phyloP scores from a whole-genome alignment of 192 early-diverging fungal genomes.

The Phycomyces blakesleeanus region DNA sequence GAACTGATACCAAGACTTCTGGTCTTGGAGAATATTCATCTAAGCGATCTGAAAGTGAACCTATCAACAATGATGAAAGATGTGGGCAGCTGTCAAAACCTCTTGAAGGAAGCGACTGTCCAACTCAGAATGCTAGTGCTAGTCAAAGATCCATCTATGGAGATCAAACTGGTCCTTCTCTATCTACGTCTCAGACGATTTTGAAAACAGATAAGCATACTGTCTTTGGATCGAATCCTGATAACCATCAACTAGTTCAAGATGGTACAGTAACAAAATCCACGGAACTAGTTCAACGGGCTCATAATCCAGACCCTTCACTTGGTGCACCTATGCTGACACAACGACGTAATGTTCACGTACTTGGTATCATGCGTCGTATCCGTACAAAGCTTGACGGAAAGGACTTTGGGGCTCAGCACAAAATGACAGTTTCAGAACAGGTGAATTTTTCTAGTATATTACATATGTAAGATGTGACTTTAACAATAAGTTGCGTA shows the following conservation, averaged over 20 bases:
- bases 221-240: background rate
- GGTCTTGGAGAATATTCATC: background rate
- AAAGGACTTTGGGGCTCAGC: constrained; percentile 44
- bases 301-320: background rate
- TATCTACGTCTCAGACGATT: background rate
- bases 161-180: background rate
- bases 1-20: constrained; percentile 10
- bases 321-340: background rate
- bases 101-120: background rate
- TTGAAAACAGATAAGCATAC: background rate
- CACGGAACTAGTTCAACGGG: background rate
- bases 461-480: background rate
- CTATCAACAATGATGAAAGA: background rate
- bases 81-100: background rate
- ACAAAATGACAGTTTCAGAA: constrained; percentile 57
- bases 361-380: constrained; percentile 56
- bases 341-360: constrained; percentile 55
- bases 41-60: background rate
- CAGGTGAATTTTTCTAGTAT: constrained; percentile 39
- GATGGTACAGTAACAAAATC: background rate
- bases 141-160: background rate
- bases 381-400: constrained; percentile 68
- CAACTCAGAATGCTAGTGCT: background rate
- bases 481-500: background rate
- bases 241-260: background rate